Conservation (phyloP, 306 rosid genomes). For the Pyrus communis region DNA sequence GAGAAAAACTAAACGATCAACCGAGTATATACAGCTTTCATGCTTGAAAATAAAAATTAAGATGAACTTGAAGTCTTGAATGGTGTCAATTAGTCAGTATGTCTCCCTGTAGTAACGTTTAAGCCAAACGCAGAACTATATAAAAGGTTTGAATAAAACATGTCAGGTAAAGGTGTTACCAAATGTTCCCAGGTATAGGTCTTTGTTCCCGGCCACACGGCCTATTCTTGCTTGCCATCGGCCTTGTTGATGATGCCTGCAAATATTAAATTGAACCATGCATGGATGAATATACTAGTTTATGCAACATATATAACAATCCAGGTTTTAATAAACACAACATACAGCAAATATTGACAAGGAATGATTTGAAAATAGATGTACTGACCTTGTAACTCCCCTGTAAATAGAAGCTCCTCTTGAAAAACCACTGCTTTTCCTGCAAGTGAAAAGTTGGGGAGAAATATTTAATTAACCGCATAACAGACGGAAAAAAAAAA, state of each 20-base stretch:
- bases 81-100: neutral
- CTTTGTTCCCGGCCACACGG: constrained; percentile 98
- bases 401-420: constrained; percentile 92
- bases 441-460: constrained; percentile 7
- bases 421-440: constrained; percentile 98
- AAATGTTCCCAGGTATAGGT: constrained; percentile 85
- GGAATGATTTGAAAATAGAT: neutral
- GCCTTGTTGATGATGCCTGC: constrained; percentile 98
- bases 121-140: neutral
- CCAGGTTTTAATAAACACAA: neutral
- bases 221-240: constrained; percentile 99
- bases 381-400: constrained; percentile 79
- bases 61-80: neutral
- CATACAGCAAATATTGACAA: neutral
- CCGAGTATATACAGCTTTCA: neutral
- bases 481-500: neutral
- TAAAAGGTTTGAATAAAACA: neutral
- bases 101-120: neutral
- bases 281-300: neutral
- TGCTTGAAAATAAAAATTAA: neutral
- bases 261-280: neutral
- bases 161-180: constrained; percentile 31
- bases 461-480: neutral
- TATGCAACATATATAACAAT: neutral
- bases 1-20: neutral